These are phyloP conservation scores for Neurospora sp. DNA, from an alignment of 495 filamentous ascomycete species.

Conservation along the genomic window DNA sequence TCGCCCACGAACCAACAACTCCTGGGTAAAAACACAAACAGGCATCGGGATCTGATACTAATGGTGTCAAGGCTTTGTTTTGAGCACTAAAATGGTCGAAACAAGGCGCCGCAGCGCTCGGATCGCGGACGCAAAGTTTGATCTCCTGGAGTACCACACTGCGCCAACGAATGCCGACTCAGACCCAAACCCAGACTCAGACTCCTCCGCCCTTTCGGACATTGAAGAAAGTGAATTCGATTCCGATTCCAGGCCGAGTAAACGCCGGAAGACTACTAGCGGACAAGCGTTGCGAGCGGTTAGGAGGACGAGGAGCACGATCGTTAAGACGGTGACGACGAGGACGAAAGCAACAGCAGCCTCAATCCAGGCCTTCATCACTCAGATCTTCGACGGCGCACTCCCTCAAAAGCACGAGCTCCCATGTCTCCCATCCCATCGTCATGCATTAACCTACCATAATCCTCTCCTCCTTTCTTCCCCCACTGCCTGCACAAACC, in stretches of 20 bases:
- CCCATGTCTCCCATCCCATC: conserved; percentile 1
- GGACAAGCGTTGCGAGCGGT: neutral
- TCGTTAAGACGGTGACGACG: neutral
- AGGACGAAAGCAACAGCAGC: neutral
- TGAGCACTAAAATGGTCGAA: neutral
- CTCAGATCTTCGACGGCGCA: neutral
- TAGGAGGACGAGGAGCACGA: neutral
- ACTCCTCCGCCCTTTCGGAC: neutral
- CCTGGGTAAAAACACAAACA: neutral
- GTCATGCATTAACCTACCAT: conserved; percentile 28
- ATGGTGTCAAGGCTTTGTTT: neutral
- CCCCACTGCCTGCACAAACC: conserved; percentile 8
- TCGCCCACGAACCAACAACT: neutral
- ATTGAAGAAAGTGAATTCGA: neutral
- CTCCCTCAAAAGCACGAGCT: neutral
- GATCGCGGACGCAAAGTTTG: neutral
- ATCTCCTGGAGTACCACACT: neutral
- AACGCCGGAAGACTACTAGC: neutral
- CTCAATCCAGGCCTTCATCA: neutral
- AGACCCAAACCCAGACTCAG: neutral
- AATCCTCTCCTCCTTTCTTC: conserved; percentile 29
- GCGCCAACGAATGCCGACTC: neutral
- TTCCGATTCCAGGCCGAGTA: neutral
- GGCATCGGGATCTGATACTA: neutral
- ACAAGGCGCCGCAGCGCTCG: neutral